Evolutionary conservation across 2,329 filamentous ascomycete species (phyloP), one percentile per base, ranked within the genome.

Genomic region (Acephala macrosclerotiorum): DNA sequence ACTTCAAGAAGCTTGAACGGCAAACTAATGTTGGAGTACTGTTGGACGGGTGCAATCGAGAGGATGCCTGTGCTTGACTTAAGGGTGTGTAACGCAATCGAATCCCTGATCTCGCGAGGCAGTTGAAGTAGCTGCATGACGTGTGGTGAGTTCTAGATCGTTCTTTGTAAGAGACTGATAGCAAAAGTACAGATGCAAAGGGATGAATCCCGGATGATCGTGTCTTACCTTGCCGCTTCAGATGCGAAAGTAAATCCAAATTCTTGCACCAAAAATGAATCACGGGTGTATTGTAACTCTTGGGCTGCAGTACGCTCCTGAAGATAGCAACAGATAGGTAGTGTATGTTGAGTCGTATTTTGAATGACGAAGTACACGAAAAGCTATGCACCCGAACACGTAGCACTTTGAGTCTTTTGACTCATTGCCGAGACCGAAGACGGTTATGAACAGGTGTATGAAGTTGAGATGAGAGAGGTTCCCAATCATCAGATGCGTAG

Each of bases 21-120:
- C 6, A 18, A 16, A 26, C 49, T 55, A n/a, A n/a, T n/a, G 22
- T 26, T 26, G 38, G 18, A 16, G 20, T 20, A 9, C n/a, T n/a
- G n/a, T 45, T 33, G 38, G 16, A 1, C 11, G 38, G 26, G 26
- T 16, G 29, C n/a, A 12, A 61, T 20, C 8, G 58, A 18, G n/a
- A 53, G 5, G 20, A 49, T n/a, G 42, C 58, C 58, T 2, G 58
- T 51, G 16, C 7, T 29, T 29, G 58, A 61, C 20, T 40, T 61
- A 29, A 61, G 25, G 18, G 33, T 16, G 45, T 9, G 25, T 6
- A 5, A 4, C 20, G 8, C 20, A 18, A 61, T 61, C 2, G 22
- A 1, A 36, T 61, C 58, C 16, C 58, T 40, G 22, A 61, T 3
- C 26, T 61, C 58, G 1, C 58, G 58, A 47, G 58, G 58, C 2